phyloP scores from a whole-genome alignment of 2,329 filamentous ascomycete genomes.

The Rhinocladiella mackenziei region DNA sequence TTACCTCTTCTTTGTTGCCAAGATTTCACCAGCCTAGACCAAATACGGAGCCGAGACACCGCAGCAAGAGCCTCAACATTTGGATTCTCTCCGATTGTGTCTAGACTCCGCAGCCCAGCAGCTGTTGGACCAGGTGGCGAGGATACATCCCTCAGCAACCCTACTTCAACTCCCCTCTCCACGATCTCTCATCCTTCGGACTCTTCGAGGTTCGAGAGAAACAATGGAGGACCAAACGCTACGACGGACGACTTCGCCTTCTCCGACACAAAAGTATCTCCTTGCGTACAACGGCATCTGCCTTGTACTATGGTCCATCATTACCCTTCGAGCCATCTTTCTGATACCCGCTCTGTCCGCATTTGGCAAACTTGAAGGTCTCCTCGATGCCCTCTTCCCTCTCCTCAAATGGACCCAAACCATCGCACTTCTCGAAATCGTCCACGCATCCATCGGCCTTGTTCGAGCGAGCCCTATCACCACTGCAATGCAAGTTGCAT shows the following conservation, averaged over 20 bases:
- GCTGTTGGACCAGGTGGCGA: too few species aligned
- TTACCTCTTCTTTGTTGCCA: too few species aligned
- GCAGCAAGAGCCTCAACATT: too few species aligned
- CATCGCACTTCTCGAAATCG: constrained; percentile 73
- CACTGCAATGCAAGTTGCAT: constrained; percentile 84
- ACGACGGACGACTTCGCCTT: background rate
- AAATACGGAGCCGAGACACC: too few species aligned
- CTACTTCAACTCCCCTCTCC: too few species aligned
- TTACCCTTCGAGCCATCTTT: constrained; percentile 66
- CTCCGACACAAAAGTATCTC: constrained; percentile 57
- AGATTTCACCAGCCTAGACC: too few species aligned
- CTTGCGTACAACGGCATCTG: constrained; percentile 80
- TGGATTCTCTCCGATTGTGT: too few species aligned
- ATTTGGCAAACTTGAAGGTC: constrained; percentile 38
- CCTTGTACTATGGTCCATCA: constrained; percentile 70
- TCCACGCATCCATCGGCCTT: constrained; percentile 74
- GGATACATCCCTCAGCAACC: too few species aligned
- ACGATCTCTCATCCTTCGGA: too few species aligned
- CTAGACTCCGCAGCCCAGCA: too few species aligned
- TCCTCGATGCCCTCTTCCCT: constrained; percentile 47
- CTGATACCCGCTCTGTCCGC: constrained; percentile 52
- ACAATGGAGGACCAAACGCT: constrained; percentile 4
- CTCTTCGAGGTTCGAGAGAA: too few species aligned
- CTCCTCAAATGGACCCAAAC: constrained; percentile 67
- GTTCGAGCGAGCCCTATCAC: constrained; percentile 82